These are phyloP conservation scores for Fusarium zealandicum DNA, from an alignment of 2,329 filamentous ascomycete genomes.

Conservation along the genomic window DNA sequence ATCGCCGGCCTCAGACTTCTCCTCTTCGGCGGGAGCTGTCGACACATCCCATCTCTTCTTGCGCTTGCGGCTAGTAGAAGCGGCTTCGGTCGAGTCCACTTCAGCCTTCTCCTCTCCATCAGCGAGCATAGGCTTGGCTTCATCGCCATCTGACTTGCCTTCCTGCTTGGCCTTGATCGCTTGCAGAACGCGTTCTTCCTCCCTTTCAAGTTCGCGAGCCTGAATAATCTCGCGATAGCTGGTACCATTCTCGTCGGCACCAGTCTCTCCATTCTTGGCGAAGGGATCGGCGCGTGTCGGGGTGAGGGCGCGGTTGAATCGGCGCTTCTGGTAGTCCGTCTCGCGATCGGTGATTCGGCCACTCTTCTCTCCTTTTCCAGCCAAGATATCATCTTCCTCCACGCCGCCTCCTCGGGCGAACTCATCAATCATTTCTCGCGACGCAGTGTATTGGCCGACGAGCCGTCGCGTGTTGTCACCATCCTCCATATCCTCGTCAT, in stretches of 20 bases:
- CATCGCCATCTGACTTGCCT: conserved; percentile 63
- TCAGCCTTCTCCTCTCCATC: conserved; percentile 76
- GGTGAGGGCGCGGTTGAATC: conserved; percentile 86
- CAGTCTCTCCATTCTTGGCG: conserved; percentile 74
- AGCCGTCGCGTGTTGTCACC: conserved; percentile 77
- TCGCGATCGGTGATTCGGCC: conserved; percentile 91
- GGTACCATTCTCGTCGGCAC: conserved; percentile 72
- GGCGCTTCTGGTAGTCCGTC: conserved; percentile 96
- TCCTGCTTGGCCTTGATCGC: conserved; percentile 79
- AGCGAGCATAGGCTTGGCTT: conserved; percentile 79
- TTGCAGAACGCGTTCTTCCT: conserved; percentile 85
- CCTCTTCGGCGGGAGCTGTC: conserved; percentile 62
- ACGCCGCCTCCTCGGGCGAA: conserved; percentile 85
- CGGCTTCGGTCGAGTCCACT: conserved; percentile 70
- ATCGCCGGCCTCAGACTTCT: conserved; percentile 56
- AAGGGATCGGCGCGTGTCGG: conserved; percentile 88
- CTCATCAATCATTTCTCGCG: conserved; percentile 90
- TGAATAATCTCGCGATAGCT: conserved; percentile 94
- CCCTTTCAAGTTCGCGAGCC: conserved; percentile 85
- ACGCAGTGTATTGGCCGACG: conserved; percentile 95
- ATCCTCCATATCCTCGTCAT: conserved; percentile 80
- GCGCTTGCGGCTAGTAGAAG: conserved; percentile 73
- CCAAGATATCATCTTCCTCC: conserved; percentile 89
- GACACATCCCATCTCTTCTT: conserved; percentile 95
- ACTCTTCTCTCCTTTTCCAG: conserved; percentile 83